Base-by-base conservation (phyloP, 768 basidiomycete species). In the Podaxis pistillaris region DNA sequence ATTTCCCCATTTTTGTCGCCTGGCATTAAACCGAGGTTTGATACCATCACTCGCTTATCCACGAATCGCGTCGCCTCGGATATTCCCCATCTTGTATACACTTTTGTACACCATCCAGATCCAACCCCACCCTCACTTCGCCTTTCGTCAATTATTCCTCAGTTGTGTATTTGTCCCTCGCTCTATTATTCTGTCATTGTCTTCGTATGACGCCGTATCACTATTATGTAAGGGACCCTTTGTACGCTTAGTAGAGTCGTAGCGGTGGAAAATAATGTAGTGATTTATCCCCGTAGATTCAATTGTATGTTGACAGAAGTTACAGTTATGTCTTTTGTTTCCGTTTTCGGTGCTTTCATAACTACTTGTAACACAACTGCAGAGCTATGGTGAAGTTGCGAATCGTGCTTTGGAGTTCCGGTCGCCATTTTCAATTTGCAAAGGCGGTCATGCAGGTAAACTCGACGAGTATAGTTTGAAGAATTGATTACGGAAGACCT, bases 211-310 rank as follows among this genome's bases (percentile, higher is more conserved):
- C 55, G 11, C 51, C 47, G 61, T 56, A 50, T 56, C 26, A 51
- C 54, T 56, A 56, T 56, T 56, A 62, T 50, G 54, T 56, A 56
- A 49, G 30, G 54, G 54, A 9, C 17, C 19, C 33, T 56, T 37
- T 62, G 61, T 62, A 62, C 17, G 46, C n/a, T 37, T 56, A 62
- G 36, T 62, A 62, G 59, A 60, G 36, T 41, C 28, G 61, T 49
- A 40, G 46, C 7, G 33, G 22, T 26, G 38, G 13, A 33, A 19
- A 37, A 40, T 30, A 60, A 51, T 41, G 54, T 56, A 40, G 19
- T 38, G 54, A 50, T 12, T 50, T 22, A 46, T 46, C 33, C 33
- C 8, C 33, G 8, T 33, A 33, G 33, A 33, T 33, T 33, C 33
- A 8, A 33, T 33, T 33, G 33, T 33, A 33, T 33, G 33, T 3